Percentiles rank a stretch among this genome's conserved stretches.
Conservation (phyloP, 163 green algal species). For the Scenedesmus sp. region DNA sequence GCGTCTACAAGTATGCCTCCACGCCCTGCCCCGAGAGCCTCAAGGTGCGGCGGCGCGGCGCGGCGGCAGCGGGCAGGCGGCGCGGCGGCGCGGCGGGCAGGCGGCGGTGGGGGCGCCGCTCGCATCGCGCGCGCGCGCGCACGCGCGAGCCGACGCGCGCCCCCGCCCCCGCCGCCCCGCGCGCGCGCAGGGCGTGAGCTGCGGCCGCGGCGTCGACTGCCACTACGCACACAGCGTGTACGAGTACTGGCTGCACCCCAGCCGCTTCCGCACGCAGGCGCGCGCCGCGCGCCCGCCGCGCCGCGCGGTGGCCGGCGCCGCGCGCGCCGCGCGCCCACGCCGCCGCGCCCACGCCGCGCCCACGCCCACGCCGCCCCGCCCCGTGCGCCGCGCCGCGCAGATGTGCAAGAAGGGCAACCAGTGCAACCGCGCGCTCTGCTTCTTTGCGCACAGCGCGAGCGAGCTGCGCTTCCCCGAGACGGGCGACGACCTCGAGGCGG, state of each 20-base stretch:
- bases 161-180: not conserved
- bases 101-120: too few relatives aligned
- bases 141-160: not conserved
- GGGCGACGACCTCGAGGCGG: conserved; percentile 16
- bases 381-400: too few relatives aligned
- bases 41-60: conserved; percentile 44
- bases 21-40: conserved; percentile 92
- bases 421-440: conserved; percentile 47
- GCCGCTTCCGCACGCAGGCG: conserved; percentile 40
- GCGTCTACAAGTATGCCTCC: conserved; percentile 78
- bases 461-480: conserved; percentile 48
- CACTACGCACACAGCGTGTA: conserved; percentile 39
- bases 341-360: too few relatives aligned
- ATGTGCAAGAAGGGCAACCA: too few relatives aligned
- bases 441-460: conserved; percentile 45
- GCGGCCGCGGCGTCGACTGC: conserved; percentile 31
- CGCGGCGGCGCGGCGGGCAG: too few relatives aligned
- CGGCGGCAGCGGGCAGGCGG: not conserved
- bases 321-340: too few relatives aligned
- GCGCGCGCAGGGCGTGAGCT: conserved; percentile 11
- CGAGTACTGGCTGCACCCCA: conserved; percentile 47
- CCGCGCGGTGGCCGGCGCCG: too few relatives aligned
- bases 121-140: not conserved
- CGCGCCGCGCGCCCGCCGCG: too few relatives aligned
- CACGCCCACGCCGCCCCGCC: too few relatives aligned